Evolutionary conservation across 139 green algal genomes (phyloP).

Genomic region (Coelastrella sp.): DNA sequence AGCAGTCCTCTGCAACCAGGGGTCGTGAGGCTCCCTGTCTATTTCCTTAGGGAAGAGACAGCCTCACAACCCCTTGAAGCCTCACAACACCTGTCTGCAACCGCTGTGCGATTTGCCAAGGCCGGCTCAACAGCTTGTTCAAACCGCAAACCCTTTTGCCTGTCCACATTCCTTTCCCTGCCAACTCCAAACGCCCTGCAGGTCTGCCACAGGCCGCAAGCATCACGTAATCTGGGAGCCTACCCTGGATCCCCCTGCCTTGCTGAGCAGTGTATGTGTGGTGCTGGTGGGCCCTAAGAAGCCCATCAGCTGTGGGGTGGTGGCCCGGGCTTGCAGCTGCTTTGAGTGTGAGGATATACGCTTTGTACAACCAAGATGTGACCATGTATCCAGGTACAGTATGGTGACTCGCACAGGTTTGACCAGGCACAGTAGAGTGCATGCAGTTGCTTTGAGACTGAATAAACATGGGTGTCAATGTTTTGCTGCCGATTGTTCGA

Average conservation of each 20-base stretch:
- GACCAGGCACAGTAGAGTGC: not conserved
- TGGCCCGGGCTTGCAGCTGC: conserved; percentile 61
- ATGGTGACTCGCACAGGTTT: not conserved
- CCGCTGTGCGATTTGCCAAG: no score
- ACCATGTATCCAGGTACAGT: conserved; percentile 56
- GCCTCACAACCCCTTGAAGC: no score
- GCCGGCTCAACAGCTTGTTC: no score
- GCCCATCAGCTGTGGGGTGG: conserved; percentile 68
- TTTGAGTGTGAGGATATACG: conserved; percentile 77
- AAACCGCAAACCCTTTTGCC: not conserved
- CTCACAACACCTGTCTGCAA: no score
- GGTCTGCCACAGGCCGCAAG: conserved; percentile 9
- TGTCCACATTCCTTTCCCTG: not conserved
- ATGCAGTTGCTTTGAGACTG: no score
- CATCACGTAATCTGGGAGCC: conserved; percentile 51
- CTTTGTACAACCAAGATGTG: conserved; percentile 63
- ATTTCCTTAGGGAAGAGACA: no score
- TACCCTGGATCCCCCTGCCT: conserved; percentile 57
- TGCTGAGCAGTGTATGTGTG: conserved; percentile 61
- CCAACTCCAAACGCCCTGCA: not conserved
- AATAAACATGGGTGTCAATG: no score
- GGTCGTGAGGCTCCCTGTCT: no score
- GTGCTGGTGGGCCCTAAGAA: conserved; percentile 55
- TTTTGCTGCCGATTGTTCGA: no score
- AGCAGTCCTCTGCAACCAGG: no score